Evolutionary conservation across 2,329 filamentous ascomycete genomes (phyloP).

Genomic region (Venturia nashicola): DNA sequence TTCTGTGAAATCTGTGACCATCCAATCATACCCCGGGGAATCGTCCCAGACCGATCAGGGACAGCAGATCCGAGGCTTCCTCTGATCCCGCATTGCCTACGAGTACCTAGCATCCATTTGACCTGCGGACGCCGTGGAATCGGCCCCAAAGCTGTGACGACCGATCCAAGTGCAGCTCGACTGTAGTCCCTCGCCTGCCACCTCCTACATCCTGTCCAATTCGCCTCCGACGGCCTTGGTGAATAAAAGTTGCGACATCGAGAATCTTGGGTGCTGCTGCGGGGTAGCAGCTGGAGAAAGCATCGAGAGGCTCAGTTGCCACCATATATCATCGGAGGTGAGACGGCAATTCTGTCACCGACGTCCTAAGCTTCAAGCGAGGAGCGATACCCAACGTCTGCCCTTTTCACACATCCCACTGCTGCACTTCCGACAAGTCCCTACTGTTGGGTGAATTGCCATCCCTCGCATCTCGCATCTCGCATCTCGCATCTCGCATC

Average conservation of each 20-base stretch:
- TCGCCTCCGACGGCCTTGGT: background rate
- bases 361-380: background rate
- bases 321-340: background rate
- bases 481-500: too few species aligned
- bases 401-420: background rate
- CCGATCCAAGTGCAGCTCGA: background rate
- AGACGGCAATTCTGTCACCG: background rate
- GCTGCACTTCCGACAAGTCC: background rate
- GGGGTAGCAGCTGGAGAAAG: background rate
- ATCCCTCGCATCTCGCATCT: background rate
- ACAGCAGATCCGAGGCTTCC: background rate
- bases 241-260: background rate
- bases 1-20: background rate
- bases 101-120: background rate
- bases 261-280: background rate
- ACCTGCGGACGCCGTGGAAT: background rate
- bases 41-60: background rate
- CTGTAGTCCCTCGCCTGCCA: background rate
- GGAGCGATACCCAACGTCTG: background rate
- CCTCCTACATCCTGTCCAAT: background rate
- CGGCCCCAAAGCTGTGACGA: background rate
- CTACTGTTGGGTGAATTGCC: background rate
- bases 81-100: background rate
- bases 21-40: background rate
- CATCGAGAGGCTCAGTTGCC: background rate